Evolutionary conservation across 108 stramenopile species (phyloP), one percentile per base, ranked within the genome.

Genomic region (Fragilariopsis cylindrus): DNA sequence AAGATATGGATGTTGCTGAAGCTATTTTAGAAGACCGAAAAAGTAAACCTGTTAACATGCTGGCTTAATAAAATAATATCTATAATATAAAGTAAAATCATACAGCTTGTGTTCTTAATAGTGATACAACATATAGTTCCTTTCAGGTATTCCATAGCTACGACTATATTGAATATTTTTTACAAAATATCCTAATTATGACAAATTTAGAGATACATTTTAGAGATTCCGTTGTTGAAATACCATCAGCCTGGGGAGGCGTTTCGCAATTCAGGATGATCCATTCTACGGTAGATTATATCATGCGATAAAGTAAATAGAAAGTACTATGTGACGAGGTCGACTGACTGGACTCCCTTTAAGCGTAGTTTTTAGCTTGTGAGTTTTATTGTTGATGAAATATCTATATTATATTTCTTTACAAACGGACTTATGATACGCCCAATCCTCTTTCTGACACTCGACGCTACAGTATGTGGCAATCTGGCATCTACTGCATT

Each of bases 1-100:
- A 97, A 77, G 97, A 98, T 84, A 86, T 98, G 88, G 90, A 95
- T 70, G 88, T 98, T 41, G 97, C 97, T 6, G 69, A 69, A 30
- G 89, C 88, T 9, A 97, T 98, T 79, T 74, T 98, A 73, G 73
- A 79, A 49, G 89, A 95, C n/a, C 75, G 86, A 18, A 76, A 82
- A 15, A 72, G 41, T 53, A 50, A 56, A 44, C 69, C 75, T 15
- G 75, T 74, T 11, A 75, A 72, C 57, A 73, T 73, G 71, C 47
- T 73, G 47, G 72, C 55, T 8, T 65, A 47, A 72, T 11, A 49
- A 56, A 30, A 30, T 30, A 16, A n/a, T 2, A 54, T 15, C 12
- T 15, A 13, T 54, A 15, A 15, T 15, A 15, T 54, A 54, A n/a
- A 54, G 53, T 15, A 13, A 15, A 54, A 54, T 15, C 2, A n/a